phyloP scores from a whole-genome alignment of 192 early-diverging fungal species.

The Dimargaris xerosporica region DNA sequence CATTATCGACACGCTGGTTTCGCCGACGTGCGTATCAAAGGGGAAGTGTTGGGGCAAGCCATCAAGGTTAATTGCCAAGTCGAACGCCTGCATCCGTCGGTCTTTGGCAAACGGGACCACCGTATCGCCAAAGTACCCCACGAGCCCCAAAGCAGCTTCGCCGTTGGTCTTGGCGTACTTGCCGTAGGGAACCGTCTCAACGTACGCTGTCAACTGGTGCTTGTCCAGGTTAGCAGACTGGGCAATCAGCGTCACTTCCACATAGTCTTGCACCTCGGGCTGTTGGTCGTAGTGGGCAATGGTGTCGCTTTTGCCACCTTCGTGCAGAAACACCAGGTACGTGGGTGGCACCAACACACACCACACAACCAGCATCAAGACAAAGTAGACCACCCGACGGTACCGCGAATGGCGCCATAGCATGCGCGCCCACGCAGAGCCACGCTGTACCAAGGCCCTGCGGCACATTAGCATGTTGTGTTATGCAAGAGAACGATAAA shows the following conservation, averaged over 20 bases:
- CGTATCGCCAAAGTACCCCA: background rate
- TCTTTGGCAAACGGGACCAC: background rate
- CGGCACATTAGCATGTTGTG: too few species aligned
- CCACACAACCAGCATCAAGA: background rate
- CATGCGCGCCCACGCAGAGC: too few species aligned
- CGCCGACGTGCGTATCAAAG: conserved; percentile 3
- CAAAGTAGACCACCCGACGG: background rate
- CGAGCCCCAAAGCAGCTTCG: background rate
- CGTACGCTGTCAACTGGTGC: background rate
- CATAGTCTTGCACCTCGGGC: background rate
- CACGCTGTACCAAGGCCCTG: too few species aligned
- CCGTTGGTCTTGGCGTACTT: background rate
- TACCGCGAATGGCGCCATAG: background rate
- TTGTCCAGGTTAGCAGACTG: background rate
- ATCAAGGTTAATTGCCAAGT: background rate
- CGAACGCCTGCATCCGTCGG: conserved; percentile 5
- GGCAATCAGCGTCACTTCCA: conserved; percentile 4
- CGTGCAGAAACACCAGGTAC: background rate
- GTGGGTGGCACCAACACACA: background rate
- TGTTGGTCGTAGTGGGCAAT: background rate
- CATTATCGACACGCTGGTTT: background rate
- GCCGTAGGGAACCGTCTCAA: background rate
- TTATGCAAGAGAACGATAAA: too few species aligned
- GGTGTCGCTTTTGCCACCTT: conserved; percentile 1
- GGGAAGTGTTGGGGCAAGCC: background rate